Percentiles rank a stretch among this genome's conserved stretches.
These are phyloP conservation scores for Penicillium sp. DNA, from an alignment of 2,329 filamentous ascomycete genomes.

Conservation along the genomic window DNA sequence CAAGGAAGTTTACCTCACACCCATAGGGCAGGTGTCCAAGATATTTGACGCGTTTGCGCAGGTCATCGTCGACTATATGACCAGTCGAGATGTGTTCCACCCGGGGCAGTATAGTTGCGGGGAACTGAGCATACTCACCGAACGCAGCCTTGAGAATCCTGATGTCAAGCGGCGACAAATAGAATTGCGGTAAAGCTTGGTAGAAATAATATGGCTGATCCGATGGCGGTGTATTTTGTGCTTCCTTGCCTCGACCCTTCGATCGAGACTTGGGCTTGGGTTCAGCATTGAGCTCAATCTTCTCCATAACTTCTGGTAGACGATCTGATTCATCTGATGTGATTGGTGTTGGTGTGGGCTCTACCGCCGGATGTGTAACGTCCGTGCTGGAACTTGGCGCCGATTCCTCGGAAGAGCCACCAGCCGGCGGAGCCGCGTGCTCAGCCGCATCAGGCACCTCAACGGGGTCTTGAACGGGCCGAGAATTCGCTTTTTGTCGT, in stretches of 20 bases:
- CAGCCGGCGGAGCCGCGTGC: slow-evolving; percentile 55
- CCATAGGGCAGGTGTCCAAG: slow-evolving; percentile 83
- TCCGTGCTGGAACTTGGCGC: slow-evolving; percentile 17
- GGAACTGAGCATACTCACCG: slow-evolving; percentile 79
- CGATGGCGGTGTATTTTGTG: slow-evolving; percentile 49
- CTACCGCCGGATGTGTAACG: neutral
- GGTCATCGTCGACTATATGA: slow-evolving; percentile 81
- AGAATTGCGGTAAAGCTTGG: slow-evolving; percentile 82
- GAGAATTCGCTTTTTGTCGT: slow-evolving; percentile 56
- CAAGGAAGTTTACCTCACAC: slow-evolving; percentile 88
- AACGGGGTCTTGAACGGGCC: slow-evolving; percentile 52
- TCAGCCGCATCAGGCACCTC: slow-evolving; percentile 52
- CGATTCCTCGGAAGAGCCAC: slow-evolving; percentile 38
- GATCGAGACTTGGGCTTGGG: slow-evolving; percentile 29
- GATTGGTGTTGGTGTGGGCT: slow-evolving; percentile 12
- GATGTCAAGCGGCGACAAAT: slow-evolving; percentile 88
- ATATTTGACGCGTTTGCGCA: slow-evolving; percentile 85
- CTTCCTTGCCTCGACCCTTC: slow-evolving; percentile 29
- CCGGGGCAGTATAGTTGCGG: slow-evolving; percentile 80
- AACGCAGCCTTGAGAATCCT: slow-evolving; percentile 89
- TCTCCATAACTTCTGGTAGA: slow-evolving; percentile 30
- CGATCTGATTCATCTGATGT: slow-evolving; percentile 24
- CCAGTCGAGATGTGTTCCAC: slow-evolving; percentile 89
- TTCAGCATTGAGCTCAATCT: slow-evolving; percentile 23
- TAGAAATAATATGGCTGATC: slow-evolving; percentile 80